Evolutionary conservation across 345 rosid species (phyloP).

Genomic region (Arabidopsis arenosa): DNA sequence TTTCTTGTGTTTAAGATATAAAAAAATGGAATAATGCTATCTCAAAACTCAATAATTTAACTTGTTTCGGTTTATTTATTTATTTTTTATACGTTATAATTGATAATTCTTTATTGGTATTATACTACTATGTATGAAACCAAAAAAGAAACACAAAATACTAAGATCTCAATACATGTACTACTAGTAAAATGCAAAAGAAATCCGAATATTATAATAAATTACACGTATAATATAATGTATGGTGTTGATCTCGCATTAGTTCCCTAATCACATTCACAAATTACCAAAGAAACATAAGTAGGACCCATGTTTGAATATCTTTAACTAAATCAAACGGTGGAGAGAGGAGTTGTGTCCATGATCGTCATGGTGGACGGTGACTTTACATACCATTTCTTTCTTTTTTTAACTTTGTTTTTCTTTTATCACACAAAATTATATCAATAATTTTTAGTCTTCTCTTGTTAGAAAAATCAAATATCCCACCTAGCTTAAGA

Average conservation of each 20-base stretch:
- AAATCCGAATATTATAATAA: slow-evolving; percentile 9
- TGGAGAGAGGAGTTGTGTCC: slow-evolving; percentile 52
- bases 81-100: background rate
- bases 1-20: background rate
- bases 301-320: slow-evolving; percentile 40
- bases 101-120: background rate
- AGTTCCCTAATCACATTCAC: slow-evolving; percentile 40
- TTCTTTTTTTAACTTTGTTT: slow-evolving; percentile 18
- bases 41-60: background rate
- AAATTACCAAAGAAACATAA: slow-evolving; percentile 14
- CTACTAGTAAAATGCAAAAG: background rate
- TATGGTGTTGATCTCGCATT: slow-evolving; percentile 33
- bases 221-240: slow-evolving; percentile 18
- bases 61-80: background rate
- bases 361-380: slow-evolving; percentile 47
- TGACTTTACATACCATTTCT: slow-evolving; percentile 46
- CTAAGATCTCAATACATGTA: background rate
- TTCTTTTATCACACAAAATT: background rate
- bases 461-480: background rate
- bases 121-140: background rate
- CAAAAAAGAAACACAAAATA: background rate
- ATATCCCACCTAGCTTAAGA: background rate
- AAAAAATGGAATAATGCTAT: no score
- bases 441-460: background rate
- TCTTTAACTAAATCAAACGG: slow-evolving; percentile 43